phyloP scores from a whole-genome alignment of 2,329 filamentous ascomycete genomes.

The Neonectria hederae region DNA sequence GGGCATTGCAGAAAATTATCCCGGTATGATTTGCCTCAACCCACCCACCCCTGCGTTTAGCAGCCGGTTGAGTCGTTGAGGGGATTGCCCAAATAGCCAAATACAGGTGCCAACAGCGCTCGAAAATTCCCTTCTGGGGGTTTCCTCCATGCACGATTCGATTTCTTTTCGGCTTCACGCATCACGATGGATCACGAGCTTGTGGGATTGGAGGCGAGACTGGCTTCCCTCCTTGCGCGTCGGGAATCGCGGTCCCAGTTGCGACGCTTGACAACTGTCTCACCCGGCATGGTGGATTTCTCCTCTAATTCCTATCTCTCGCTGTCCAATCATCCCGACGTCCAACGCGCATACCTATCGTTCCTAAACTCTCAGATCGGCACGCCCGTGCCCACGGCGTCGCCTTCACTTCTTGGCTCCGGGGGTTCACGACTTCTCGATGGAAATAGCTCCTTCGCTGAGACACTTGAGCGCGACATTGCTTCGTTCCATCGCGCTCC shows the following conservation, averaged over 20 bases:
- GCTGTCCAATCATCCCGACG: slow-evolving; percentile 61
- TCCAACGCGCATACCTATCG: slow-evolving; percentile 72
- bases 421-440: slow-evolving; percentile 64
- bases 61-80: slow-evolving; percentile 1
- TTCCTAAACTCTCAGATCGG: slow-evolving; percentile 41
- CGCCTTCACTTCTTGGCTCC: slow-evolving; percentile 53
- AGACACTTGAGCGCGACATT: slow-evolving; percentile 57
- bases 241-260: slow-evolving; percentile 49
- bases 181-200: slow-evolving; percentile 21
- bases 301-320: slow-evolving; percentile 85
- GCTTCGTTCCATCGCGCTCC: slow-evolving; percentile 58
- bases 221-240: slow-evolving; percentile 41
- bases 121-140: neutral
- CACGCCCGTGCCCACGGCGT: slow-evolving; percentile 14
- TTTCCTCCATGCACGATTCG: neutral
- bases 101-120: neutral
- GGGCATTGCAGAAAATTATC: neutral
- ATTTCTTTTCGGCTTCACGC: neutral
- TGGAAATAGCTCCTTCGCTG: slow-evolving; percentile 58
- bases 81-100: neutral
- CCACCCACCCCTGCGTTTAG: neutral
- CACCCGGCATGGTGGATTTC: slow-evolving; percentile 77
- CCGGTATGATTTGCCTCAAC: neutral
- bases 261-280: slow-evolving; percentile 64
- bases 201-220: slow-evolving; percentile 41